Evolutionary conservation across 345 rosid species (phyloP), one percentile per base, ranked within the genome.

Genomic region (Anastatica hierochuntica): DNA sequence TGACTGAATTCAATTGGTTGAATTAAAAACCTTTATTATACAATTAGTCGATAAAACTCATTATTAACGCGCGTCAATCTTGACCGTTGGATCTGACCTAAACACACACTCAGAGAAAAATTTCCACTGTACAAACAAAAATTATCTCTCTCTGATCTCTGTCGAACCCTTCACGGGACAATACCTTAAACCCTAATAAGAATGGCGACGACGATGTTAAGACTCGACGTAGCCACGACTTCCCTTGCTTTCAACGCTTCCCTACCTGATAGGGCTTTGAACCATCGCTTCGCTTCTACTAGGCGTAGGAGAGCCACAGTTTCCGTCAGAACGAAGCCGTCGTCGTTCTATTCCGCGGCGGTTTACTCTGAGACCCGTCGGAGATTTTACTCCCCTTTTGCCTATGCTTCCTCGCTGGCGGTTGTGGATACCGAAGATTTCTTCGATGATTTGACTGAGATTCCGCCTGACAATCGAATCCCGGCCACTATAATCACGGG

Each of bases 401-500:
- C 43, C 16, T 54, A 81, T 4, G 71, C 85, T 69, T 43, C 85
- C 43, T 29, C 83, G 48, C 56, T 79, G 6, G 64, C 80, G n/a
- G 26, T 81, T 10, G 53, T 72, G 24, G 81, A 73, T 34, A 54
- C 68, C 14, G 90, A 81, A 39, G 85, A 80, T 35, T 60, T 77
- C 20, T 39, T 40, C 31, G 94, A 77, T 29, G 49, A 79, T 60
- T 15, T 70, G 49, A 62, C 77, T 12, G 77, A 82, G 58, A 78
- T 72, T 54, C 70, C 79, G 1, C 82, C 88, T 0, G 98, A 92
- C 43, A 77, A 70, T 64, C 83, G 95, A 57, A 77, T 92, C 57
- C 95, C 96, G 17, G 98, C 90, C 34, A 84, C 98, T 12, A 83
- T 92, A 38, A 88, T 92, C 56, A 92, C 98, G 0, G 95, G 98